These are phyloP conservation scores for Daldinia eschscholtzii DNA, from an alignment of 2,329 filamentous ascomycete species.

Conservation along the genomic window DNA sequence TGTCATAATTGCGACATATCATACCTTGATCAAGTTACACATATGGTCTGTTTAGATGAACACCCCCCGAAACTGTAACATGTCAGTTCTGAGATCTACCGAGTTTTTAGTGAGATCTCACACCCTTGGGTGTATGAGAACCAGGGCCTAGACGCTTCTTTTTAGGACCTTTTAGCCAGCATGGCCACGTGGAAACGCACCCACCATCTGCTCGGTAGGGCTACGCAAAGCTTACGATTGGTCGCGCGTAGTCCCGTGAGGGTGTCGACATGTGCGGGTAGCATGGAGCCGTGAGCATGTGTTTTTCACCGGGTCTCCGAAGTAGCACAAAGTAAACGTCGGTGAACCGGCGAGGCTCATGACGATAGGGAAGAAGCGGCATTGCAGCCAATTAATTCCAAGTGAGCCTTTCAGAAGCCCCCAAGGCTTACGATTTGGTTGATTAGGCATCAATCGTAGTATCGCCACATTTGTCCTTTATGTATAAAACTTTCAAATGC, in stretches of 20 bases:
- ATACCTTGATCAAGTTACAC: neutral
- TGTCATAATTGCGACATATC: neutral
- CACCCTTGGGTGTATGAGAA: neutral
- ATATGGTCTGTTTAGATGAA: neutral
- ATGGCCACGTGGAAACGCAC: neutral
- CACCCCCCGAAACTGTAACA: neutral
- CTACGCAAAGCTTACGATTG: neutral
- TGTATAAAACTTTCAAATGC: neutral
- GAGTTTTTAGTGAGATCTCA: neutral
- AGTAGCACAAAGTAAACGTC: neutral
- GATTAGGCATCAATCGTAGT: constrained; percentile 18
- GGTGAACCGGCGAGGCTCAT: neutral
- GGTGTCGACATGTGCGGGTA: neutral
- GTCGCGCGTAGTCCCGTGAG: neutral
- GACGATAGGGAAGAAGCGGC: neutral
- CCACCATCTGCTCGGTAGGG: neutral
- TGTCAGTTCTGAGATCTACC: neutral
- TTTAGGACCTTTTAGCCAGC: neutral
- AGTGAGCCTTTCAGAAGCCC: neutral
- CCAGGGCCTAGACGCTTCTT: too few species aligned
- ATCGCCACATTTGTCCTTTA: constrained; percentile 22
- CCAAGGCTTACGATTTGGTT: neutral
- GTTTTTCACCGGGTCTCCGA: neutral
- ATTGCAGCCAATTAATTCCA: neutral
- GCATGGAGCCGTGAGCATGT: neutral